A percentile compares a stretch with the other conserved stretches of the same genome.
phyloP scores from a whole-genome alignment of 768 basidiomycete species.

The Trametes cingulata region DNA sequence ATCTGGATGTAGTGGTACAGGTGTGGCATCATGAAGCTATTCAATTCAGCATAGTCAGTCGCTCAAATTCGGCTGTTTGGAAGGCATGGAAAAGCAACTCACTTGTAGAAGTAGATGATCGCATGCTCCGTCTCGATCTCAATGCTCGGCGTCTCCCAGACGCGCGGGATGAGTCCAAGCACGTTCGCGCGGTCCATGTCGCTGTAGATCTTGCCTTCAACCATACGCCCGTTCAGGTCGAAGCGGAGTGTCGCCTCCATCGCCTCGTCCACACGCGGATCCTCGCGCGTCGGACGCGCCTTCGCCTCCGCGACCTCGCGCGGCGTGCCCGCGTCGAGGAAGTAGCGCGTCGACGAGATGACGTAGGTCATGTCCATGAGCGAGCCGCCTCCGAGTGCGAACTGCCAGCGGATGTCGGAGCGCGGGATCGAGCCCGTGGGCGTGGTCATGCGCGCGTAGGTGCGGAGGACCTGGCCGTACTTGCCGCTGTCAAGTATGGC shows the following conservation, averaged over 20 bases:
- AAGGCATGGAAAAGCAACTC: neutral
- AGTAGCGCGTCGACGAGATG: constrained; percentile 15
- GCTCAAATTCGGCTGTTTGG: too few relatives aligned
- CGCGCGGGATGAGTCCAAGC: constrained; percentile 15
- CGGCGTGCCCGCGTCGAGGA: constrained; percentile 11
- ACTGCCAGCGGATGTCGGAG: constrained; percentile 52
- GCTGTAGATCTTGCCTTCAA: constrained; percentile 30
- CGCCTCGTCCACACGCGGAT: constrained; percentile 42
- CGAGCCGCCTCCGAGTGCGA: constrained; percentile 55
- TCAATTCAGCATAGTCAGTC: neutral
- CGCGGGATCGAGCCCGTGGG: constrained; percentile 39
- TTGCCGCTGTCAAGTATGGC: constrained; percentile 54
- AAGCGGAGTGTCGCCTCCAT: constrained; percentile 44
- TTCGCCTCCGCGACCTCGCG: constrained; percentile 39
- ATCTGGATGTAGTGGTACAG: constrained; percentile 31
- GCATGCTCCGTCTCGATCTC: constrained; percentile 24
- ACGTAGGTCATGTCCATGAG: constrained; percentile 60
- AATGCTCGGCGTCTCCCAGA: constrained; percentile 22
- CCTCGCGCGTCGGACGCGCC: constrained; percentile 29
- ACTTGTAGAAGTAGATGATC: constrained; percentile 19
- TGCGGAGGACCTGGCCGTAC: constrained; percentile 50
- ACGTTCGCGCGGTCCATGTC: constrained; percentile 34
- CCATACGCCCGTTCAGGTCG: constrained; percentile 19
- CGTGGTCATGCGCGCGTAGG: constrained; percentile 41
- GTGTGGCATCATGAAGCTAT: constrained; percentile 28